These are phyloP conservation scores for Stevia rebaudiana DNA, from an alignment of 140 eudicot genomes.

Conservation along the genomic window DNA sequence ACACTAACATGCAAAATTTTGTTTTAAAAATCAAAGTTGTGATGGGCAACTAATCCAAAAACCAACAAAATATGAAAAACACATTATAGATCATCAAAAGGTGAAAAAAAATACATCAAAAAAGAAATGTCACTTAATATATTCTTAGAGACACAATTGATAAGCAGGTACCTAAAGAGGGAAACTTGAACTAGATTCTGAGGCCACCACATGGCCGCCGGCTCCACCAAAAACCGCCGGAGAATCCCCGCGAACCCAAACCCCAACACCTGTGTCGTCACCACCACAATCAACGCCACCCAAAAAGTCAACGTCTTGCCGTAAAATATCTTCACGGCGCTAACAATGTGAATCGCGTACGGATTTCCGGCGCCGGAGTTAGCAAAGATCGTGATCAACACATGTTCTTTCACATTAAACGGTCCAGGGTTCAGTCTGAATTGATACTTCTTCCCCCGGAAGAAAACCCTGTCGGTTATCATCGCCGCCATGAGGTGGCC, in stretches of 20 bases:
- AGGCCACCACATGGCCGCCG: slow-evolving; percentile 99
- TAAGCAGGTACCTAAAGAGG: slow-evolving; percentile 57
- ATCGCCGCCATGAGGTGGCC: slow-evolving; percentile 85
- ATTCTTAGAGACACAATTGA: too few species aligned
- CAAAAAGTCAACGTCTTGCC: slow-evolving; percentile 67
- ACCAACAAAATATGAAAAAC: too few species aligned
- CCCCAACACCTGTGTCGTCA: slow-evolving; percentile 88
- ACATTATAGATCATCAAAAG: too few species aligned
- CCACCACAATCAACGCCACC: slow-evolving; percentile 65
- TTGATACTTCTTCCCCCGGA: slow-evolving; percentile 42
- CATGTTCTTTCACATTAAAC: slow-evolving; percentile 78
- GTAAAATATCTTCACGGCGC: slow-evolving; percentile 78
- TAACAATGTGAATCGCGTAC: slow-evolving; percentile 73
- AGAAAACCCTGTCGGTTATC: slow-evolving; percentile 49
- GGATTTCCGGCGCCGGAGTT: slow-evolving; percentile 88
- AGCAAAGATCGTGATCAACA: slow-evolving; percentile 71
- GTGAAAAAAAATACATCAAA: too few species aligned
- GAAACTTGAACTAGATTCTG: slow-evolving; percentile 92
- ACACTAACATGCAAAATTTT: too few species aligned
- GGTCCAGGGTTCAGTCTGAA: slow-evolving; percentile 80
- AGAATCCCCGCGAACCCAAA: slow-evolving; percentile 94
- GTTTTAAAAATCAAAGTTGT: too few species aligned
- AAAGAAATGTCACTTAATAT: too few species aligned
- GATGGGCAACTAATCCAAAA: too few species aligned
- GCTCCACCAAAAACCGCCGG: slow-evolving; percentile 82